Conservation (phyloP, 306 rosid genomes). For the Cercis canadensis region DNA sequence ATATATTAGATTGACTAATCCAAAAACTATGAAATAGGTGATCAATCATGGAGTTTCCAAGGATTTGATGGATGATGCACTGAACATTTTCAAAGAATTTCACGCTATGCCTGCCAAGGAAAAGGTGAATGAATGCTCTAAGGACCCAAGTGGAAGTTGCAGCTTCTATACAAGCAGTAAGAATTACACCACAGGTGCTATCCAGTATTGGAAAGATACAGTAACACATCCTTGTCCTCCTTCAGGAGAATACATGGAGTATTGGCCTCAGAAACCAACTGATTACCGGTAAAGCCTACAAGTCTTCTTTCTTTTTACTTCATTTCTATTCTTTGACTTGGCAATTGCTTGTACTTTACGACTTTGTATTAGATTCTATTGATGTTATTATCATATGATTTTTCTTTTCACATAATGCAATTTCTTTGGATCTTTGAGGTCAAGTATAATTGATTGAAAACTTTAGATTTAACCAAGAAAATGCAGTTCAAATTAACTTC, state of each 20-base stretch:
- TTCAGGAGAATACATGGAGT: conserved; percentile 47
- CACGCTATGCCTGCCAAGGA: conserved; percentile 66
- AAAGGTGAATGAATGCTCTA: conserved; percentile 61
- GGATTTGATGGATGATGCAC: conserved; percentile 46
- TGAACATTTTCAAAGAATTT: conserved; percentile 59
- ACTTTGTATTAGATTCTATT: too few species aligned
- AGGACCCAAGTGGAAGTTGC: conserved; percentile 58
- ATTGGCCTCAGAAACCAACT: conserved; percentile 76
- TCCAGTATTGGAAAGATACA: conserved; percentile 77
- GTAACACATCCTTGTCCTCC: conserved; percentile 65
- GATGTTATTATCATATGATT: too few species aligned
- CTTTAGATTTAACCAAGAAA: conserved; percentile 26
- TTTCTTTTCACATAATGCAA: too few species aligned
- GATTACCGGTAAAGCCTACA: conserved; percentile 47
- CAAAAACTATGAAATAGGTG: conserved; percentile 37
- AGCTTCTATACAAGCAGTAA: conserved; percentile 72
- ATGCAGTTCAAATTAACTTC: conserved; percentile 12
- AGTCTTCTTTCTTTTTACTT: neutral
- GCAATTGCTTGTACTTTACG: too few species aligned
- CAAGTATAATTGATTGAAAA: too few species aligned
- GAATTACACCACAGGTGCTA: conserved; percentile 43
- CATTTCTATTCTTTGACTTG: neutral
- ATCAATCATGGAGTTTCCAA: conserved; percentile 73
- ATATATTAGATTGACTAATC: neutral
- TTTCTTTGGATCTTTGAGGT: too few species aligned